Conservation (phyloP, 1,284 basidiomycete genomes). For the Papiliotrema laurentii region DNA sequence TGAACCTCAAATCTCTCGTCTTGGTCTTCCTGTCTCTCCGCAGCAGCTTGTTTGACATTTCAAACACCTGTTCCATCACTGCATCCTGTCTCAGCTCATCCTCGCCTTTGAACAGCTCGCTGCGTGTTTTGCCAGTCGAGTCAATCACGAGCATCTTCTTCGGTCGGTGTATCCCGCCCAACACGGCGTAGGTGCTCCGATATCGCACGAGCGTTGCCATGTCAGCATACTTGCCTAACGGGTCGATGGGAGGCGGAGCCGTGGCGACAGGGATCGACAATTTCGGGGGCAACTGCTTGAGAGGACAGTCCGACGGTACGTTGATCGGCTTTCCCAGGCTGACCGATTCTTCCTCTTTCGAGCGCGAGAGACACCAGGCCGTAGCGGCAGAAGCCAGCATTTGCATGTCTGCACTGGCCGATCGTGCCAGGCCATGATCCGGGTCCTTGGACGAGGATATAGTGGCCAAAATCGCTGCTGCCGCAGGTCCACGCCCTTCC, state of each 20-base stretch:
- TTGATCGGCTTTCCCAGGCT: not conserved
- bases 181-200: slow-evolving; percentile 58
- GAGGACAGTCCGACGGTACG: slow-evolving; percentile 5
- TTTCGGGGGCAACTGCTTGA: slow-evolving; percentile 7
- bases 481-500: slow-evolving; percentile 62
- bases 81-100: slow-evolving; percentile 96
- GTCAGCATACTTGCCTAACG: slow-evolving; percentile 61
- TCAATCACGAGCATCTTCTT: slow-evolving; percentile 75
- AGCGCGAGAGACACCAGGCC: slow-evolving; percentile 56
- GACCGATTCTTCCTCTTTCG: slow-evolving; percentile 11
- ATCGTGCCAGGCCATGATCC: slow-evolving; percentile 7
- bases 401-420: slow-evolving; percentile 58
- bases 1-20: slow-evolving; percentile 66
- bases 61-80: slow-evolving; percentile 98
- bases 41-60: slow-evolving; percentile 78
- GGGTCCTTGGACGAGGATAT: slow-evolving; percentile 54
- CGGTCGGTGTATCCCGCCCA: slow-evolving; percentile 77
- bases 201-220: slow-evolving; percentile 66
- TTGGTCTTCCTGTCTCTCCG: slow-evolving; percentile 67
- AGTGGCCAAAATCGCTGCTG: slow-evolving; percentile 66
- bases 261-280: slow-evolving; percentile 80
- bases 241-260: slow-evolving; percentile 64
- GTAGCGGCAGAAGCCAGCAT: slow-evolving; percentile 67
- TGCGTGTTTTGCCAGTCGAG: slow-evolving; percentile 64
- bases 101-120: slow-evolving; percentile 89